Evolutionary conservation across 441 rosid species (phyloP).

Genomic region (Daphne laureola): DNA sequence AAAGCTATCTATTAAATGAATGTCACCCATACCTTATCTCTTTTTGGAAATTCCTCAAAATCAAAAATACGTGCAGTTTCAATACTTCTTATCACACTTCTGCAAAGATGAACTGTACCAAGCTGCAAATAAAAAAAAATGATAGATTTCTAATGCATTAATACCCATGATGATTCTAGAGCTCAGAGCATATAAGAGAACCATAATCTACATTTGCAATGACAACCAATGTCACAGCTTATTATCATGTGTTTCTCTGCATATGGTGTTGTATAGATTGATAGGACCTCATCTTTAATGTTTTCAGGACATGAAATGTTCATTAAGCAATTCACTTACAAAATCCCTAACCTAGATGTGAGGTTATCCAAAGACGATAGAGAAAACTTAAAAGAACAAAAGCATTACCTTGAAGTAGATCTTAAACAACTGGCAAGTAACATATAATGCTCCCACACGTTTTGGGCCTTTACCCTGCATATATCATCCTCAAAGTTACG

Average conservation of each 20-base stretch:
- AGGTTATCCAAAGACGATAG: neutral
- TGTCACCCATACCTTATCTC: constrained; percentile 62
- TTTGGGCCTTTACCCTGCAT: constrained; percentile 87
- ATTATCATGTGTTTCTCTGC: neutral
- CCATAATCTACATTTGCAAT: neutral
- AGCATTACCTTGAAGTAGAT: constrained; percentile 76
- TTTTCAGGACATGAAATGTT: no score
- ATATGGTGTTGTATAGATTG: neutral
- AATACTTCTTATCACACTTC: constrained; percentile 96
- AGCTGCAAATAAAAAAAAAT: constrained; percentile 44
- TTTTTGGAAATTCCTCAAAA: constrained; percentile 89
- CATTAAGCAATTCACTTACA: no score
- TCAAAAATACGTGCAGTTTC: constrained; percentile 95
- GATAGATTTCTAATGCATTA: constrained; percentile 1
- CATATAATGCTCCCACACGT: constrained; percentile 89
- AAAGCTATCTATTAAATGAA: neutral
- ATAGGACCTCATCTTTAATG: neutral
- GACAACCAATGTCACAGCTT: neutral
- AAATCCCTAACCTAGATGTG: no score
- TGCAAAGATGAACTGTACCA: constrained; percentile 92
- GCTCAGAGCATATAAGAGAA: no score
- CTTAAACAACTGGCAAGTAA: constrained; percentile 94
- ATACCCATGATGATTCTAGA: no score
- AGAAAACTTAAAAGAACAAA: constrained; percentile 7
- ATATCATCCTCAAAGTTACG: constrained; percentile 9